Conservation (phyloP, 495 filamentous ascomycete genomes). For the Letharia columbiana region DNA sequence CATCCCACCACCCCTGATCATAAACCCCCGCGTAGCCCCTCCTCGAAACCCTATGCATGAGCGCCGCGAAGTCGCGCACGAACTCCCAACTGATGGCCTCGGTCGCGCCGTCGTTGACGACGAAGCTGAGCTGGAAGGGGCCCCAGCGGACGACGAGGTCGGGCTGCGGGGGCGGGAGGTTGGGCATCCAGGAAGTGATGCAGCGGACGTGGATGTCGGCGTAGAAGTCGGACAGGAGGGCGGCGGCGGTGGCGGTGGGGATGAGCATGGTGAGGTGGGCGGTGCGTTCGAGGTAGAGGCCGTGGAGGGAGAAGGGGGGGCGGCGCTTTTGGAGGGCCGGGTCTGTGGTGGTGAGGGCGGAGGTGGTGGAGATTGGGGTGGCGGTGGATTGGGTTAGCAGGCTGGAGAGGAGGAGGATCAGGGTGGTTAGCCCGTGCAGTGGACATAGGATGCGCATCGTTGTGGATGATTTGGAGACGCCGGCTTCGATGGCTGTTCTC, state of each 20-base stretch:
- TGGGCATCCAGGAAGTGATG: neutral
- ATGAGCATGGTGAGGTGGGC: neutral
- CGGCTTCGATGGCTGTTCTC: neutral
- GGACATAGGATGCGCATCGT: neutral
- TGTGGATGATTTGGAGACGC: neutral
- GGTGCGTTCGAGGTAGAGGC: neutral
- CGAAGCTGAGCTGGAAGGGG: neutral
- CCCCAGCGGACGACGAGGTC: neutral
- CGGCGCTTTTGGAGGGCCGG: neutral
- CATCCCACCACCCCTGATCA: neutral
- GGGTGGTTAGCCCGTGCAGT: neutral
- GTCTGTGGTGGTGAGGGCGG: neutral
- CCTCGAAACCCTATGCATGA: neutral
- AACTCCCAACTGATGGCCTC: neutral
- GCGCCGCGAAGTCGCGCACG: neutral
- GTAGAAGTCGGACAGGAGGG: neutral
- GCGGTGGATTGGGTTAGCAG: neutral
- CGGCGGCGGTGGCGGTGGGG: neutral
- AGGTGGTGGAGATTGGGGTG: neutral
- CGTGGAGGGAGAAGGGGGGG: neutral
- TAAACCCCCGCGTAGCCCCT: slow-evolving; percentile 1
- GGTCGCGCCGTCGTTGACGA: neutral
- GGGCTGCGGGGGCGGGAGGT: neutral
- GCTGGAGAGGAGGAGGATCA: neutral
- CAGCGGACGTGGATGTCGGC: neutral